A percentile compares a stretch with the other conserved stretches of the same genome.
phyloP scores from a whole-genome alignment of 2,329 filamentous ascomycete genomes.

The Calonectria pseudoturangicola region DNA sequence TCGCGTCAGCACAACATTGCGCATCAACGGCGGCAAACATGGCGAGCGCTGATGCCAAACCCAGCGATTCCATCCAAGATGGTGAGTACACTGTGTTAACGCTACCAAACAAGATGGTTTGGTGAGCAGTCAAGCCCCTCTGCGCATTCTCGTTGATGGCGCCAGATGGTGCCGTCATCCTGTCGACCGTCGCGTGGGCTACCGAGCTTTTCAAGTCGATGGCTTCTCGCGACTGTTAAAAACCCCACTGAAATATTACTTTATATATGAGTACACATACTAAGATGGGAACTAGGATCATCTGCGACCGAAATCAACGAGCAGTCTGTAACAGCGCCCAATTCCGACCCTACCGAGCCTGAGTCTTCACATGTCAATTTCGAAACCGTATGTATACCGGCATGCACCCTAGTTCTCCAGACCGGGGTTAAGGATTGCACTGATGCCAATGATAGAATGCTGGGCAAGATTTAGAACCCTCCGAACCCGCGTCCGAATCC shows the following conservation, averaged over 20 bases:
- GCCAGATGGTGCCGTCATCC: conserved; percentile 30
- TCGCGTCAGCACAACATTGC: conserved; percentile 22
- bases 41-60: conserved; percentile 42
- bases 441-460: conserved; percentile 23
- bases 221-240: neutral
- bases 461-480: conserved; percentile 36
- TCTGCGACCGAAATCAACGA: conserved; percentile 42
- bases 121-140: conserved; percentile 5
- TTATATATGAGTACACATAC: neutral
- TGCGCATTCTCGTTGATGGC: conserved; percentile 29
- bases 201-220: neutral
- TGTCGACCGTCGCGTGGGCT: conserved; percentile 25
- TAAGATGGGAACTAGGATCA: conserved; percentile 41
- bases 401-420: neutral
- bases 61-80: conserved; percentile 36
- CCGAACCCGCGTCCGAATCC: conserved; percentile 37
- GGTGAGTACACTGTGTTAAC: conserved; percentile 42
- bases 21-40: conserved; percentile 41
- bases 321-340: conserved; percentile 50
- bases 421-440: conserved; percentile 31
- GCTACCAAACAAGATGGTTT: neutral
- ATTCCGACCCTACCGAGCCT: conserved; percentile 43
- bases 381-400: conserved; percentile 22
- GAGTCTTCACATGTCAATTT: conserved; percentile 34
- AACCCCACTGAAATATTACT: neutral